These are phyloP conservation scores for Kodamaea sp. DNA, from an alignment of 1,139 yeast genomes.

Conservation along the genomic window DNA sequence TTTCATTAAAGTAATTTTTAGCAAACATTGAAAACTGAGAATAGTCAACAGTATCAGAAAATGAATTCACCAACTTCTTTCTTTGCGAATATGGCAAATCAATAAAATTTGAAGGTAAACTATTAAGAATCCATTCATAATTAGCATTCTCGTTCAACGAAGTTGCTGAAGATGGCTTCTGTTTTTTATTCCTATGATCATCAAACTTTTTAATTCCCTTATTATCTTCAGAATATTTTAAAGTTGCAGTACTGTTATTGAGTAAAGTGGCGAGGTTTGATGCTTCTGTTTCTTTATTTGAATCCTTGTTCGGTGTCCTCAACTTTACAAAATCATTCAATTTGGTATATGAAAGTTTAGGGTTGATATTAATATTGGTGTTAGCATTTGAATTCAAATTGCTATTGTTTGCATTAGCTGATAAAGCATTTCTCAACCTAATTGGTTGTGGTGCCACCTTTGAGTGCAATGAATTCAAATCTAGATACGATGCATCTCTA, in stretches of 20 bases:
- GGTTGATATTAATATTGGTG: slow-evolving; percentile 3
- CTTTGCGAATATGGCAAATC: slow-evolving; percentile 70
- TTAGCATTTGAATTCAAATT: neutral
- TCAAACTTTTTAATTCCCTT: neutral
- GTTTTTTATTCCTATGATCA: slow-evolving; percentile 20
- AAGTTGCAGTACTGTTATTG: slow-evolving; percentile 8
- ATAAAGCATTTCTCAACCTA: slow-evolving; percentile 8
- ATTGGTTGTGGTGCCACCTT: slow-evolving; percentile 48
- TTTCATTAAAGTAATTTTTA: slow-evolving; percentile 26
- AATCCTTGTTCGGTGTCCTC: slow-evolving; percentile 16
- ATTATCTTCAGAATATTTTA: slow-evolving; percentile 7
- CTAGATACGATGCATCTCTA: slow-evolving; percentile 37
- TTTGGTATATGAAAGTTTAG: slow-evolving; percentile 23
- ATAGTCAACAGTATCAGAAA: slow-evolving; percentile 54
- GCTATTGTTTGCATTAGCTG: neutral
- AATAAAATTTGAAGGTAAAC: slow-evolving; percentile 58
- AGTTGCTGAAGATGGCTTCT: slow-evolving; percentile 18
- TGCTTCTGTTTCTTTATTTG: neutral
- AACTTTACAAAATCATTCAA: slow-evolving; percentile 27
- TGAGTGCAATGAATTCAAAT: slow-evolving; percentile 44
- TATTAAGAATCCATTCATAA: slow-evolving; percentile 37
- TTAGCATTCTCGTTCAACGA: slow-evolving; percentile 30
- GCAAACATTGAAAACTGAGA: slow-evolving; percentile 45
- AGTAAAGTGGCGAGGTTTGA: neutral
- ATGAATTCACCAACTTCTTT: slow-evolving; percentile 50